Conservation (phyloP, 2,329 filamentous ascomycete genomes). For the Elsinoe batatas region DNA sequence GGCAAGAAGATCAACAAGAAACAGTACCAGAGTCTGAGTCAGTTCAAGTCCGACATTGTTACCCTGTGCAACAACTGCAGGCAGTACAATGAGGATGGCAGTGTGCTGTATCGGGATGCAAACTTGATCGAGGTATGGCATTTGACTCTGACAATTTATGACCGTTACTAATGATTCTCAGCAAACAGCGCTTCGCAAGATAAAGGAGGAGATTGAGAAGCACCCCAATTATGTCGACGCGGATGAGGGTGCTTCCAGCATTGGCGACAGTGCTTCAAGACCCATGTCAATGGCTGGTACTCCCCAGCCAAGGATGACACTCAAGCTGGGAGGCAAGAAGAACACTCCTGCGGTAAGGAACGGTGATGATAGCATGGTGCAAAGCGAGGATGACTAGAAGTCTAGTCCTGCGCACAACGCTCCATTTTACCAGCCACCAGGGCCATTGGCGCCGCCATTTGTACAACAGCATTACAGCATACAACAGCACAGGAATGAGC, state of each 20-base stretch:
- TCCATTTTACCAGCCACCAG: background rate
- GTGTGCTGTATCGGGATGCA: constrained; percentile 83
- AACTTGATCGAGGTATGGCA: constrained; percentile 77
- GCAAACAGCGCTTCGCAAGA: constrained; percentile 43
- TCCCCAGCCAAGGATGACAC: constrained; percentile 52
- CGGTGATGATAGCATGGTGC: constrained; percentile 34
- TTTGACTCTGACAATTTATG: background rate
- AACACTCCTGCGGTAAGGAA: constrained; percentile 23
- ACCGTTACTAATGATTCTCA: constrained; percentile 18
- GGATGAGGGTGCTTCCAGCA: constrained; percentile 40
- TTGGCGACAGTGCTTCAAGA: constrained; percentile 41
- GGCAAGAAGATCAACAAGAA: constrained; percentile 92
- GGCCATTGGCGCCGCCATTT: background rate
- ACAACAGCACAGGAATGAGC: background rate
- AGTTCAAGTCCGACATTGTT: constrained; percentile 73
- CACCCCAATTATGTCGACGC: constrained; percentile 49
- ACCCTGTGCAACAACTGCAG: constrained; percentile 83
- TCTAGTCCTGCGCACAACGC: background rate
- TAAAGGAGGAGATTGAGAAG: constrained; percentile 45
- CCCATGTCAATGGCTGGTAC: constrained; percentile 50
- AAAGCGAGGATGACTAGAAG: constrained; percentile 46
- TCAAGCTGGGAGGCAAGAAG: constrained; percentile 56
- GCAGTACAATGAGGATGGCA: constrained; percentile 94
- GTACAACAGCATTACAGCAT: background rate
- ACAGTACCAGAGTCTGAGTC: constrained; percentile 72